Evolutionary conservation across 2,329 filamentous ascomycete species (phyloP).

Genomic region (Rachicladosporium sp.): DNA sequence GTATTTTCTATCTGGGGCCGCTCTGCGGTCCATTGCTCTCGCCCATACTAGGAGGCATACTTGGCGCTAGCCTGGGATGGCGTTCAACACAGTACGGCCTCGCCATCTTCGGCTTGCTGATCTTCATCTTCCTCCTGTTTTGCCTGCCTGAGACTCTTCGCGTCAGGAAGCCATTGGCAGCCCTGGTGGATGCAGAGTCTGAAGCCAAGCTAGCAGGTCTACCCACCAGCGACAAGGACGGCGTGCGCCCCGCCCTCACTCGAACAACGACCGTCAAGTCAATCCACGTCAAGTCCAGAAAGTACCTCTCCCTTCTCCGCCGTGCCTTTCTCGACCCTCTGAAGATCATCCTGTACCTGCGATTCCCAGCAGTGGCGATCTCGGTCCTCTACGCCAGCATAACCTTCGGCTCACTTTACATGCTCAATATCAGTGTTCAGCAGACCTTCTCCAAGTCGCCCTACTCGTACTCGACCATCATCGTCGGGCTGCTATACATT

Average conservation of each 20-base stretch:
- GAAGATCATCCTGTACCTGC: slow-evolving; percentile 56
- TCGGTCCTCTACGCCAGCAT: slow-evolving; percentile 64
- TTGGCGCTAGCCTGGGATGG: slow-evolving; percentile 62
- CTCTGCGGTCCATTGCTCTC: slow-evolving; percentile 61
- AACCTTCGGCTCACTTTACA: slow-evolving; percentile 62
- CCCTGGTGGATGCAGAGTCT: slow-evolving; percentile 20
- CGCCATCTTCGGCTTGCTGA: slow-evolving; percentile 52
- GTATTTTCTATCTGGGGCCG: slow-evolving; percentile 70
- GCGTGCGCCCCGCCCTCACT: slow-evolving; percentile 12
- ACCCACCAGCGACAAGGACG: slow-evolving; percentile 12
- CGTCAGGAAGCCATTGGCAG: slow-evolving; percentile 17
- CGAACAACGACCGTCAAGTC: slow-evolving; percentile 52
- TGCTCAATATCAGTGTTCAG: slow-evolving; percentile 68
- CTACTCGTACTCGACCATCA: slow-evolving; percentile 55
- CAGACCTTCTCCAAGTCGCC: slow-evolving; percentile 53
- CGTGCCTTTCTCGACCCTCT: slow-evolving; percentile 61
- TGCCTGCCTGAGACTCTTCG: slow-evolving; percentile 53
- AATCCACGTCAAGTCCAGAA: slow-evolving; percentile 44
- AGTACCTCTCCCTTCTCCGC: slow-evolving; percentile 42
- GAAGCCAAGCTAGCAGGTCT: slow-evolving; percentile 16
- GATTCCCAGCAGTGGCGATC: slow-evolving; percentile 60
- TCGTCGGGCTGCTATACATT: slow-evolving; percentile 67
- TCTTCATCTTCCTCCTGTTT: slow-evolving; percentile 46
- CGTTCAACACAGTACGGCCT: slow-evolving; percentile 68
- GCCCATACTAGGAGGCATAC: slow-evolving; percentile 62